Evolutionary conservation across 331 rosid genomes (phyloP), one percentile per base, ranked within the genome.

Genomic region (Prunus yedoensis): DNA sequence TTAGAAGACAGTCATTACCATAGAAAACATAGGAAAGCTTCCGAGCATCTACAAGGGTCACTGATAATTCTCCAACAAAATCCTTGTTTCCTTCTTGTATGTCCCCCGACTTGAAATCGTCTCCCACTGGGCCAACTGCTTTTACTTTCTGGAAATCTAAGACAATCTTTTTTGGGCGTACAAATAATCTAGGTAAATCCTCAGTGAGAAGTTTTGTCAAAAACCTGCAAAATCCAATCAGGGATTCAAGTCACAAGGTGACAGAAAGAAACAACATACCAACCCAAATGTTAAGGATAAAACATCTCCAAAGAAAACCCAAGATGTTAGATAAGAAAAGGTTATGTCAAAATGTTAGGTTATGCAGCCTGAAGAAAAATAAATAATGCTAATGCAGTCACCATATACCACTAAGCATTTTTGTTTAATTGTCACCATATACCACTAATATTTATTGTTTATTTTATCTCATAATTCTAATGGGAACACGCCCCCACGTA

Each of bases 101-200:
- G 75, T 90, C 96, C 73, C 99, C 96, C 45, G 97, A 79, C 85
- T 95, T 95, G 76, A 84, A 74, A 80, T 72, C 88, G 72, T 16
- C 46, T 64, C 88, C 83, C 35, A 92, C 85, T 7, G 99, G 99
- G 68, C 99, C 98, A 70, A 95, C 96, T 18, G 96, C 96, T 86
- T 89, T 90, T 84, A 87, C 97, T 73, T 89, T 92, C 82, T 92
- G 96, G 74, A 95, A 92, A 82, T 95, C 99, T 76, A 95, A 88
- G 85, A 95, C 96, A 76, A 90, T 95, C 90, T 88, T 92, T 81
- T 95, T 92, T 17, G 99, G 99, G 21, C 99, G 99, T n/a, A 95
- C 99, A 83, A 95, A 95, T 67, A 92, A 73, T 77, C 87, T 82
- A 27, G 99, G 99, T 83, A 95, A 87, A 85, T 95, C 99, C 89